Base-by-base conservation (phyloP, 2,329 filamentous ascomycete genomes). In the Fusarium abutilonis region DNA sequence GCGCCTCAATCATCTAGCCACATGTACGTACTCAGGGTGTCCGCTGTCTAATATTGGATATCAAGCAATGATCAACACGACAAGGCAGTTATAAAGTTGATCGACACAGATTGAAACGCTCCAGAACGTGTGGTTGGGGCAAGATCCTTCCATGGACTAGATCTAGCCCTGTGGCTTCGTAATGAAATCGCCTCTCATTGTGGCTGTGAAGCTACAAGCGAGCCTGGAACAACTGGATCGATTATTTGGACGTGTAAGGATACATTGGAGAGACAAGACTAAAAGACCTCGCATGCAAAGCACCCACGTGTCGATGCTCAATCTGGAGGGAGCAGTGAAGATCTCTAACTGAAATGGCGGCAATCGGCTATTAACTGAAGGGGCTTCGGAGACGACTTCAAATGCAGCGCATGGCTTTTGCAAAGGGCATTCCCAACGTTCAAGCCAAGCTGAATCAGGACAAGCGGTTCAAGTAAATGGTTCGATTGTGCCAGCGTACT, bases 401-500 rank as follows among this genome's bases (percentile, higher is more conserved):
- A 56, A 57, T 63, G 54, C 54, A 67, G 48, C 31, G 13, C 56
- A 64, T 61, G 53, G 61, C 38, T 53, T 56, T 64, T 61, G 32
- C 29, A 41, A 65, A 62, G 52, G 56, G 47, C 61, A 64, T 64
- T 65, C 56, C 61, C 46, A 64, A 58, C 51, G 52, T 58, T 40
- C 26, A 39, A 23, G 35, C 64, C 63, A 68, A 39, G 32, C 66
- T 69, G 38, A 41, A 70, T 60, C 44, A 52, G 61, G 68, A 13
- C 47, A 70, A 64, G 66, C 49, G 50, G 60, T 48, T 43, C 14
- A 34, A 45, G 47, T 15, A 46, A 57, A 69, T 70, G 68, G 68
- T 66, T 62, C 63, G 68, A 70, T 70, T 66, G 56, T 64, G 68
- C 69, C 48, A 54, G 43, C 43, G 53, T 6, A 6, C 13, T 14